These are phyloP conservation scores for Coprinopsis cinerea DNA, from an alignment of 768 basidiomycete species.

Conservation along the genomic window DNA sequence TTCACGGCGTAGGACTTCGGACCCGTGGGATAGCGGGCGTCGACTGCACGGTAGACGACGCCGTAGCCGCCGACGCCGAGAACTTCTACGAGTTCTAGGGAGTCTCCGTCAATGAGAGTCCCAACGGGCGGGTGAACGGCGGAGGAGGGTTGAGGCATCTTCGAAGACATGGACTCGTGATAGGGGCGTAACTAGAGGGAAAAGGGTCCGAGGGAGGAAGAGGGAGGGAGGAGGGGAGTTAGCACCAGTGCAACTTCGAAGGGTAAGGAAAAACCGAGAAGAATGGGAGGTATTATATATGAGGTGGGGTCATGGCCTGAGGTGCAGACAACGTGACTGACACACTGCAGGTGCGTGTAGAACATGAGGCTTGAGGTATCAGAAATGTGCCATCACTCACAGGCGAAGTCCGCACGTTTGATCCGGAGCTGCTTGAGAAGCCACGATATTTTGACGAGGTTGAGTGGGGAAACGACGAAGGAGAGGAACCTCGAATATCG, in stretches of 20 bases:
- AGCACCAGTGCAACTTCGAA: slow-evolving; percentile 44
- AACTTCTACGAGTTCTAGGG: slow-evolving; percentile 83
- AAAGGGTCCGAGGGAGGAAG: slow-evolving; percentile 12
- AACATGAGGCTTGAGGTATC: slow-evolving; percentile 66
- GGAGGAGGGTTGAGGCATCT: slow-evolving; percentile 31
- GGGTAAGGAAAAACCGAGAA: slow-evolving; percentile 25
- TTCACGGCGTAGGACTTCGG: slow-evolving; percentile 84
- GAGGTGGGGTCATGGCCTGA: slow-evolving; percentile 5
- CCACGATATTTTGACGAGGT: not conserved
- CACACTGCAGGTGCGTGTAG: slow-evolving; percentile 52
- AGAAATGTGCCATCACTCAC: slow-evolving; percentile 40
- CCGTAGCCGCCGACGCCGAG: slow-evolving; percentile 96
- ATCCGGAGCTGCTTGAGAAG: slow-evolving; percentile 19
- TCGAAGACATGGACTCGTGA: slow-evolving; percentile 29
- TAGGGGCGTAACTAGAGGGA: slow-evolving; percentile 16
- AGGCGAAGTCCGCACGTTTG: slow-evolving; percentile 34
- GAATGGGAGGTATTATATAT: slow-evolving; percentile 14
- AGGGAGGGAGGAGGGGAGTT: slow-evolving; percentile 25
- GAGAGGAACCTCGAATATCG: slow-evolving; percentile 11
- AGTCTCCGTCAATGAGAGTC: slow-evolving; percentile 79
- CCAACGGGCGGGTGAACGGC: slow-evolving; percentile 61
- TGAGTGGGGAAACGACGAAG: slow-evolving; percentile 11
- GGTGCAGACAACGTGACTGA: slow-evolving; percentile 32
- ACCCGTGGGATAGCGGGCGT: slow-evolving; percentile 42
- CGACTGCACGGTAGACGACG: slow-evolving; percentile 88